Evolutionary conservation across 1,284 basidiomycete genomes (phyloP).

Genomic region (Gomphus sp.): DNA sequence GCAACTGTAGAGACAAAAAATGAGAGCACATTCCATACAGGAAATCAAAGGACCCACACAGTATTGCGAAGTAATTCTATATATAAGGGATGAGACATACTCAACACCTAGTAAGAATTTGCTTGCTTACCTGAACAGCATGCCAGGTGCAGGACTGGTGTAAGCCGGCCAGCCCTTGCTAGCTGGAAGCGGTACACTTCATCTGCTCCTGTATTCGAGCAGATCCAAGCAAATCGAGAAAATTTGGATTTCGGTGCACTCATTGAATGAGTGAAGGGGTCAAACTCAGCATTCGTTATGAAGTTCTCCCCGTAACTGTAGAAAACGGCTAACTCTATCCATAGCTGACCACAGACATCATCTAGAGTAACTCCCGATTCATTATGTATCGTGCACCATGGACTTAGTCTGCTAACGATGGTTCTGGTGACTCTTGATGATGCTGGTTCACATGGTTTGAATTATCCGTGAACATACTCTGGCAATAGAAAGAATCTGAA

Average conservation of each 20-base stretch:
- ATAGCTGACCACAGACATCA: conserved; percentile 57
- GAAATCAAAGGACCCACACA: conserved; percentile 16
- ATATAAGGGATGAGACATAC: neutral
- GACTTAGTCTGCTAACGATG: conserved; percentile 60
- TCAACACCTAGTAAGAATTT: neutral
- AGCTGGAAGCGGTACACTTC: conserved; percentile 31
- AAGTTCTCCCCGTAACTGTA: conserved; percentile 1
- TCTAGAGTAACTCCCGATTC: conserved; percentile 61
- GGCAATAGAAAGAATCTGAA: too few species aligned
- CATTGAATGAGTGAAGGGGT: neutral
- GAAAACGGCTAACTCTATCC: conserved; percentile 57
- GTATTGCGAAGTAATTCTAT: conserved; percentile 70
- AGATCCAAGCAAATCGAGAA: conserved; percentile 47
- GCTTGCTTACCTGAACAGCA: neutral
- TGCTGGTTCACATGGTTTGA: conserved; percentile 52
- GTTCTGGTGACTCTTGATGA: conserved; percentile 67
- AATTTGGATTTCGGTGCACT: neutral
- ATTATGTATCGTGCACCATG: conserved; percentile 79
- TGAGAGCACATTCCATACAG: neutral
- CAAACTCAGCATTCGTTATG: conserved; percentile 1
- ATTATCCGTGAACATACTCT: neutral
- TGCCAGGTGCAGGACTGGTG: neutral
- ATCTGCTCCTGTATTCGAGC: conserved; percentile 61
- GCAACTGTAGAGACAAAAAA: conserved; percentile 21
- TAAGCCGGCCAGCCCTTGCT: neutral